phyloP scores from a whole-genome alignment of 2,329 filamentous ascomycete species.

The Allantophomopsis cytisporea region DNA sequence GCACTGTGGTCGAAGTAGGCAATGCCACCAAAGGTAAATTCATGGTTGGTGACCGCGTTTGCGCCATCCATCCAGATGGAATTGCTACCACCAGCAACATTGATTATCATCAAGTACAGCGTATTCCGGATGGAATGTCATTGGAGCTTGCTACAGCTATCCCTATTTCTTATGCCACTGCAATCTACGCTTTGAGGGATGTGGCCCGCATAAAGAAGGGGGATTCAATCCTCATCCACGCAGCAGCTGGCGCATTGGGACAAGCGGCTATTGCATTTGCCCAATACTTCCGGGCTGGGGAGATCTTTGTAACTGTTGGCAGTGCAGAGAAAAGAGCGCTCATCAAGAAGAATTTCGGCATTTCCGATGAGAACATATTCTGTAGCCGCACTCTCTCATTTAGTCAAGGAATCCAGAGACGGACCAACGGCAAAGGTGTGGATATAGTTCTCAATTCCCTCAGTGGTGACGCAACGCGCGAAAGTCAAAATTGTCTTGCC shows the following conservation, averaged over 20 bases:
- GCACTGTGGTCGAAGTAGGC: conserved; percentile 18
- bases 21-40: conserved; percentile 16
- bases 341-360: conserved; percentile 6
- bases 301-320: conserved; percentile 12
- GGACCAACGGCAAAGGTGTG: conserved; percentile 12
- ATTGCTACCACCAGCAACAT: background rate
- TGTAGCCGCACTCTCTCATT: conserved; percentile 9
- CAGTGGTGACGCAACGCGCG: conserved; percentile 8
- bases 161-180: conserved; percentile 6
- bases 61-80: conserved; percentile 10
- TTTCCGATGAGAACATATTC: conserved; percentile 5
- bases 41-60: conserved; percentile 24
- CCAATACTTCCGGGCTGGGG: conserved; percentile 9
- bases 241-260: conserved; percentile 17
- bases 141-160: conserved; percentile 7
- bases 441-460: conserved; percentile 14
- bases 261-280: conserved; percentile 18
- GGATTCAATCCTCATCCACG: conserved; percentile 18
- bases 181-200: conserved; percentile 5
- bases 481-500: conserved; percentile 19
- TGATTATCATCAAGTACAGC: conserved; percentile 1
- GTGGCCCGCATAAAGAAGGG: conserved; percentile 5
- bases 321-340: conserved; percentile 3
- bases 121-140: conserved; percentile 4
- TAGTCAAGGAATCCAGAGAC: conserved; percentile 5